Conservation (phyloP, 2,329 filamentous ascomycete species). For the Cryoendolithus antarcticus region DNA sequence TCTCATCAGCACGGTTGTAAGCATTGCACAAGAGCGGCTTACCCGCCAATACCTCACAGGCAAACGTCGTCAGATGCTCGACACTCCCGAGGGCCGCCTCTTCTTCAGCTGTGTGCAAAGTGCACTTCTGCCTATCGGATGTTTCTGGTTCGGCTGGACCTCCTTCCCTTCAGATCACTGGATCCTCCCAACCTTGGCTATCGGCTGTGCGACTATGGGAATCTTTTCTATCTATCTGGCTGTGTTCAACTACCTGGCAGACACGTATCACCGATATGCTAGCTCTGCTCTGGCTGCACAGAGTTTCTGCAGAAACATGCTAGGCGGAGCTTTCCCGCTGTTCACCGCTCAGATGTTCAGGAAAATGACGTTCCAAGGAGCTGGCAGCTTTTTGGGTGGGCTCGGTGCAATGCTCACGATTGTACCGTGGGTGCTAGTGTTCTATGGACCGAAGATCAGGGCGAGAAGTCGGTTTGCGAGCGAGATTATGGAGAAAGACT, state of each 20-base stretch:
- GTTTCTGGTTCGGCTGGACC: conserved; percentile 73
- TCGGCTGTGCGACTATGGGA: conserved; percentile 67
- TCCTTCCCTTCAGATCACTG: conserved; percentile 51
- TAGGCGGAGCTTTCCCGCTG: conserved; percentile 71
- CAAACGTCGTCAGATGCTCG: conserved; percentile 26
- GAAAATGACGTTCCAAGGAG: conserved; percentile 56
- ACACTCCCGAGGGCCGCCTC: conserved; percentile 60
- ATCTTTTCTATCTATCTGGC: conserved; percentile 80
- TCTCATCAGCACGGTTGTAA: conserved; percentile 53
- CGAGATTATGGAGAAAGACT: conserved; percentile 22
- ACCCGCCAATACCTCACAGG: conserved; percentile 9
- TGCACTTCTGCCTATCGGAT: conserved; percentile 61
- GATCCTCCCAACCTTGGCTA: conserved; percentile 58
- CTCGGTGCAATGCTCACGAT: conserved; percentile 55
- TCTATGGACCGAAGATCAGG: conserved; percentile 66
- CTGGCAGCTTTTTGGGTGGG: conserved; percentile 63
- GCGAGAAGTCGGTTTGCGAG: conserved; percentile 63
- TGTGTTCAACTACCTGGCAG: conserved; percentile 86
- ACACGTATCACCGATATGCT: conserved; percentile 75
- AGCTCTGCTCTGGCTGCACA: conserved; percentile 79
- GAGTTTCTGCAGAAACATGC: conserved; percentile 71
- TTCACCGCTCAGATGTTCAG: conserved; percentile 62
- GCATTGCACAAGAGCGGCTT: conserved; percentile 36
- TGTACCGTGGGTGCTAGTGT: conserved; percentile 77
- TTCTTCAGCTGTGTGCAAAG: conserved; percentile 74